These are phyloP conservation scores for Polytolypa hystricis DNA, from an alignment of 2,329 filamentous ascomycete genomes.

Conservation along the genomic window DNA sequence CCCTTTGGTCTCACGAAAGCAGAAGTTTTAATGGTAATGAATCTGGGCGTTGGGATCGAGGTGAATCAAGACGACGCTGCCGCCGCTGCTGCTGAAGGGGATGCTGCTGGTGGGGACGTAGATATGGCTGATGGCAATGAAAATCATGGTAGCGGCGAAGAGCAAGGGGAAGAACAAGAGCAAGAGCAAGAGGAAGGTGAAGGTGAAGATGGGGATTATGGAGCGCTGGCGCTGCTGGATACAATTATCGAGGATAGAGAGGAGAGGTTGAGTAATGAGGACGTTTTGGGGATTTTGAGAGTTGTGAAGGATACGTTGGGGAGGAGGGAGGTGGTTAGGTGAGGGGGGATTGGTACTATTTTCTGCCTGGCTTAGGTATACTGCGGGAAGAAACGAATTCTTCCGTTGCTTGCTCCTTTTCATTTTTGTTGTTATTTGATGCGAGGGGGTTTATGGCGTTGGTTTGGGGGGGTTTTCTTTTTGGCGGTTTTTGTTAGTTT, in stretches of 20 bases:
- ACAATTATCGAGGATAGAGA: slow-evolving; percentile 34
- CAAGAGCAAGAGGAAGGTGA: slow-evolving; percentile 9
- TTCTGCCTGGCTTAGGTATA: too few species aligned
- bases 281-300: slow-evolving; percentile 24
- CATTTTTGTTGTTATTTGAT: too few species aligned
- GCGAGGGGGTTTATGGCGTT: too few species aligned
- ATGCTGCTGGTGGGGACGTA: slow-evolving; percentile 12
- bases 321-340: slow-evolving; percentile 11
- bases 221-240: slow-evolving; percentile 26
- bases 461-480: too few species aligned
- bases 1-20: slow-evolving; percentile 36
- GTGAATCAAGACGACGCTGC: slow-evolving; percentile 11
- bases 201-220: slow-evolving; percentile 22
- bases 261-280: slow-evolving; percentile 28
- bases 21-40: slow-evolving; percentile 36
- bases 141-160: too few species aligned
- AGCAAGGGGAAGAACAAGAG: slow-evolving; percentile 8
- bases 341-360: too few species aligned
- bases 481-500: too few species aligned
- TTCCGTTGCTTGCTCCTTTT: too few species aligned
- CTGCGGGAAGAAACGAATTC: too few species aligned
- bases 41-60: slow-evolving; percentile 31
- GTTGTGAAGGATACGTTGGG: slow-evolving; percentile 27
- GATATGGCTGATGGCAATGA: slow-evolving; percentile 3
- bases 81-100: slow-evolving; percentile 11